These are phyloP conservation scores for Rhynchospora breviuscula DNA, from an alignment of 176 grass and related monocot species.

Conservation along the genomic window DNA sequence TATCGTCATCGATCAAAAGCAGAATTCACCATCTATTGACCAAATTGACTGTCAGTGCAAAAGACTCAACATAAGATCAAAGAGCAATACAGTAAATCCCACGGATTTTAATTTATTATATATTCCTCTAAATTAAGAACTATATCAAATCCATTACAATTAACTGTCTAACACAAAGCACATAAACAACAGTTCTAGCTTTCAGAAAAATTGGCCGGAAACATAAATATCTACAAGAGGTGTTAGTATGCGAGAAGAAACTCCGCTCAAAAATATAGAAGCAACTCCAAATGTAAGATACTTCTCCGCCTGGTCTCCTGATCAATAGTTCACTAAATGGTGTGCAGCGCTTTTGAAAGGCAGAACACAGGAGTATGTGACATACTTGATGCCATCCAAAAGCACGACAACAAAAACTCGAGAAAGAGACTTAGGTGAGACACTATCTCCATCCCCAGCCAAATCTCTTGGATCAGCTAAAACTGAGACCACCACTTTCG, in stretches of 20 bases:
- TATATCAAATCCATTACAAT: slow-evolving; percentile 14
- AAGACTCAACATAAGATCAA: neutral
- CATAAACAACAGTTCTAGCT: neutral
- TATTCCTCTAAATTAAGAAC: slow-evolving; percentile 22
- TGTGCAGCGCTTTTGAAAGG: slow-evolving; percentile 64
- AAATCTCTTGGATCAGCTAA: slow-evolving; percentile 90
- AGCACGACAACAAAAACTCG: slow-evolving; percentile 92
- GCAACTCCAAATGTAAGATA: neutral
- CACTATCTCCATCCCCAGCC: slow-evolving; percentile 66
- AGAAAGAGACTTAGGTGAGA: slow-evolving; percentile 60
- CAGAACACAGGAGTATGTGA: slow-evolving; percentile 92
- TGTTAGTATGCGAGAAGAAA: slow-evolving; percentile 18
- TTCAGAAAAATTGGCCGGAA: neutral
- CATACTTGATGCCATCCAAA: slow-evolving; percentile 87
- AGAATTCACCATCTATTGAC: neutral
- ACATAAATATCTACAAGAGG: slow-evolving; percentile 18
- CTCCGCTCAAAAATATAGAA: neutral
- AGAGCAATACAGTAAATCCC: neutral
- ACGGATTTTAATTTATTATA: neutral
- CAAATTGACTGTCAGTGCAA: too few species aligned
- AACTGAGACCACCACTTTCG: slow-evolving; percentile 79
- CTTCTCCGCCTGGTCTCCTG: neutral
- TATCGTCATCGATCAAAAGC: neutral
- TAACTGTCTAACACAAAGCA: slow-evolving; percentile 9
- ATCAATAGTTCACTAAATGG: slow-evolving; percentile 73